Base-by-base conservation (phyloP, 2,329 filamentous ascomycete species). In the Exutisphaerella laricina region DNA sequence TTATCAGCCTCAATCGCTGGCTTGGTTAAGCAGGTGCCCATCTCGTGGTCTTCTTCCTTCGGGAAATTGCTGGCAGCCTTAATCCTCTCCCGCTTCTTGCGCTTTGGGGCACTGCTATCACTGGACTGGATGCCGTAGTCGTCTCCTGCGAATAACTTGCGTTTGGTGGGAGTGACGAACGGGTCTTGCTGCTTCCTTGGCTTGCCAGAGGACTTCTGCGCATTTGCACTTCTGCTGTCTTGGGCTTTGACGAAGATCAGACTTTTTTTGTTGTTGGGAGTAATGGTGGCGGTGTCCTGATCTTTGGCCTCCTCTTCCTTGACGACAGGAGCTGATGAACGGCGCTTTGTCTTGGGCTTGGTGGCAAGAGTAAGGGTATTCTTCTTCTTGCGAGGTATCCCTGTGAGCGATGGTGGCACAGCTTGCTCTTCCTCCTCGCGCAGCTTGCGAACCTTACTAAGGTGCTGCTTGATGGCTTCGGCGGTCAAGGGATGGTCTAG, bases 381-480 rank as follows among this genome's bases (percentile, higher is more conserved):
- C 16, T 13, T 23, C 10, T 32, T 40, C 4, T 32, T 32, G 26
- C 17, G 16, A 13, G 18, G 16, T 14, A 9, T 29, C 41, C 38
- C 21, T 41, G 48, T 38, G 10, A 49, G 41, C 31, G 44, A 40
- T 1, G 53, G 50, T 13, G 57, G 57, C 10, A 55, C 50, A 12
- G 30, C 21, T 16, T 49, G 38, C 2, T 43, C 46, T 4, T 26
- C 34, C 4, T 30, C 31, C 1, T 39, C 43, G 16, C 56, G 55
- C 10, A 49, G 48, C 12, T 43, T 39, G 26, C 54, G 54, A 13
- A 58, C 30, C 42, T 59, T 60, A 10, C 32, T 36, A 3, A 60
- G 41, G 23, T 60, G 57, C 46, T 60, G 58, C 28, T 47, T 46
- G 37, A 56, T 44, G 3, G 54, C 50, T 18, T 58, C 51, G n/a